Evolutionary conservation across 163 green algal species (phyloP).

Genomic region (Chloroidium sp.): DNA sequence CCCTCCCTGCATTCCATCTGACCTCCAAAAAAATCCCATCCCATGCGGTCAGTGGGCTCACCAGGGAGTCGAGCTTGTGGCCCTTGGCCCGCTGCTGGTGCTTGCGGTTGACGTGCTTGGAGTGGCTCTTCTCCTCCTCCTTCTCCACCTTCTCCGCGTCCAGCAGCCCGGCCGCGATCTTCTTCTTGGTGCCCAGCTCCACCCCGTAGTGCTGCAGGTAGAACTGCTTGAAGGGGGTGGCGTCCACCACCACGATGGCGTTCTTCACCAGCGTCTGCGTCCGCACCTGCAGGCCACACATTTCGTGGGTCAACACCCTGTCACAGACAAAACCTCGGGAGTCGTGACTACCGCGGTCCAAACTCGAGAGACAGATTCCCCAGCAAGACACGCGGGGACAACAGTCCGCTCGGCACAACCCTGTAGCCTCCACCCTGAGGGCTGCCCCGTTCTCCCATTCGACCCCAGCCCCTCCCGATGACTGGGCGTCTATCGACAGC

Average conservation of each 20-base stretch:
- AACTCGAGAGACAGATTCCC: too few species aligned
- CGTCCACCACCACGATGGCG: conserved; percentile 91
- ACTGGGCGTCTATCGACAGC: too few species aligned
- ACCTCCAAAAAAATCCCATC: too few species aligned
- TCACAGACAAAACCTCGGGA: neutral
- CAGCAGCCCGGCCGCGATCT: conserved; percentile 31
- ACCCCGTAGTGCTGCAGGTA: conserved; percentile 96
- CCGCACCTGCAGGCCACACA: conserved; percentile 48
- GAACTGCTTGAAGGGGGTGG: conserved; percentile 94
- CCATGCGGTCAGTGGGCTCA: neutral
- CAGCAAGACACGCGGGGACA: too few species aligned
- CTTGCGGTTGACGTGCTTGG: conserved; percentile 80
- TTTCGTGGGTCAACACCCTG: neutral
- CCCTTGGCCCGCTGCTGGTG: conserved; percentile 59
- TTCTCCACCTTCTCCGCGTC: neutral
- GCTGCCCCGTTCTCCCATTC: too few species aligned
- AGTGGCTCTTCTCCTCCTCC: conserved; percentile 46
- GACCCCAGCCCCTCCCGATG: too few species aligned
- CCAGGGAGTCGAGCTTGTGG: conserved; percentile 69
- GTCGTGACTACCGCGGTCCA: too few species aligned
- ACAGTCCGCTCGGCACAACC: too few species aligned
- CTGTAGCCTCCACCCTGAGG: too few species aligned
- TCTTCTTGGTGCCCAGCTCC: conserved; percentile 86
- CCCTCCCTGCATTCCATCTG: too few species aligned
- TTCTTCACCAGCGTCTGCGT: conserved; percentile 99